These are phyloP conservation scores for Trichosporon ovoides DNA, from an alignment of 1,284 basidiomycete species.

Conservation along the genomic window DNA sequence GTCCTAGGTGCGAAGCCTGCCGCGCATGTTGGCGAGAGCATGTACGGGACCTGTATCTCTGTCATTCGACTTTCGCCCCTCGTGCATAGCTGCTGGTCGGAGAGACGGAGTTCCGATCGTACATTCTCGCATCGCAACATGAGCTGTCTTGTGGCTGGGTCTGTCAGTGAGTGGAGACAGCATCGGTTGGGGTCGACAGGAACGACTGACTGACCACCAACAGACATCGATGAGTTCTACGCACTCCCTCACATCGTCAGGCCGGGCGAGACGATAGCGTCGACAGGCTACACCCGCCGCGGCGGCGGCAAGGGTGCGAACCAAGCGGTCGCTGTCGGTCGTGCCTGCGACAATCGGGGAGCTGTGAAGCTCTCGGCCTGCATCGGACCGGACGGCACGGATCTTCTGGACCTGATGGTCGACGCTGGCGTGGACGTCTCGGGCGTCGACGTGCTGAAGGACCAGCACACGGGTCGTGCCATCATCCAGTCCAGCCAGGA, in stretches of 20 bases:
- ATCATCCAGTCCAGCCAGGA: conserved; percentile 50
- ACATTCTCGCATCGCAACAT: not conserved
- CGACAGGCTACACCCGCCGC: conserved; percentile 41
- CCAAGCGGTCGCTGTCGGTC: conserved; percentile 48
- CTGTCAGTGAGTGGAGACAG: conserved; percentile 17
- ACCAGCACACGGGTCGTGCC: conserved; percentile 48
- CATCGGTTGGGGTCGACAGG: too few relatives aligned
- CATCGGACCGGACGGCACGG: conserved; percentile 46
- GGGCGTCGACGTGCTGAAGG: conserved; percentile 28
- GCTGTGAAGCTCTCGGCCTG: conserved; percentile 43
- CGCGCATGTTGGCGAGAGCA: too few relatives aligned
- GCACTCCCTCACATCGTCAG: conserved; percentile 49
- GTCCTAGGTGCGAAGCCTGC: too few relatives aligned
- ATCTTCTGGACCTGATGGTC: conserved; percentile 32
- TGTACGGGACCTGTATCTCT: not conserved
- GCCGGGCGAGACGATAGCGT: conserved; percentile 52
- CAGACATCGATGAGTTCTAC: conserved; percentile 45
- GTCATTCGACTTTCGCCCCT: not conserved
- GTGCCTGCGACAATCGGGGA: conserved; percentile 35
- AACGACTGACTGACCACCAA: not conserved
- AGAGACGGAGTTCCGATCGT: not conserved
- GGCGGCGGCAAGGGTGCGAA: conserved; percentile 54
- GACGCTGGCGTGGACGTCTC: conserved; percentile 41
- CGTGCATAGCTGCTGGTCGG: not conserved
- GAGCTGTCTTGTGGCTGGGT: conserved; percentile 13